Base-by-base conservation (phyloP, 139 green algal species). In the Picochlorum sp. region DNA sequence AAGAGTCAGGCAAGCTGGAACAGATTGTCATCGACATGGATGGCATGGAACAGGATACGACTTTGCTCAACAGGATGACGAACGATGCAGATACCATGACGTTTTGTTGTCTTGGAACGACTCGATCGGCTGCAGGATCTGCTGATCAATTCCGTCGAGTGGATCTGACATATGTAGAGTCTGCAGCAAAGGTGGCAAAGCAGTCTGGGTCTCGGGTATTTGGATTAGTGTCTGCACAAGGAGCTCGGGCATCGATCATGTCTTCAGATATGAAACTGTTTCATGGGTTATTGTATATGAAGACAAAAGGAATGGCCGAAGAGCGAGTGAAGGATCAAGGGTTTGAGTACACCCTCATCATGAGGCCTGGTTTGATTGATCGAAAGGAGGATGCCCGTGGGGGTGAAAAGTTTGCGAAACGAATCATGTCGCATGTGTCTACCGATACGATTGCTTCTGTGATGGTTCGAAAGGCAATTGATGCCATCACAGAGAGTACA, bases 81-180 rank as follows among this genome's bases (percentile, higher is more conserved):
- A 51, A 79, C 37, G 14, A 41, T 44, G 74, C 26, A 0, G 50
- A 31, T 1, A 63, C 81, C 65, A 57, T 69, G 0, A 71, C 81
- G 0, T 88, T 88, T 57, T 85, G 77, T 56, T 65, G 68, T 3
- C 67, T 88, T 23, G 81, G 81, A 45, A 88, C 81, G 16, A 87
- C 80, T 4, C 68, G 81, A 6, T 66, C 63, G 37, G 79, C 79
- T 18, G 79, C 79, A 16, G 77, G 80, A 23, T 80, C 64, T 49
- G 80, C 80, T 11, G 77, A 74, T 9, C 64, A 51, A 6, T 89
- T 82, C 55, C 63, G 60, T 3, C 77, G 82, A 51, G 83, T 89
- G 2, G 83, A 89, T 55, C 63, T 75, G 11, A 59, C 80, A 0
- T 88, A 86, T 38, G 81, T 88, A 2, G 68, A 49, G 13, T 62